Conservation (phyloP, 1,284 basidiomycete species). For the Neolentinus lepideus region DNA sequence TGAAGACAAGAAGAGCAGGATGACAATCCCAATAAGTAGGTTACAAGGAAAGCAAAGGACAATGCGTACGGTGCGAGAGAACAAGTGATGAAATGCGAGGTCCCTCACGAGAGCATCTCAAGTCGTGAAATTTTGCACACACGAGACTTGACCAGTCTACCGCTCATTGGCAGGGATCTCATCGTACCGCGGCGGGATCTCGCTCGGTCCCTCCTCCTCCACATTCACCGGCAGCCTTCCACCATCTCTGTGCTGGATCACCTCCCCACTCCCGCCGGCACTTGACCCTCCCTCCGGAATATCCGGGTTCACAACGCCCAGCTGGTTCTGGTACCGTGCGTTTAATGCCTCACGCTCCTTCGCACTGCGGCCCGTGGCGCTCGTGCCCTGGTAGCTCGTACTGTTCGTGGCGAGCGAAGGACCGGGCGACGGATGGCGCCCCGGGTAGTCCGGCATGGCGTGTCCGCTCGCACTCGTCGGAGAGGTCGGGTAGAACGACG, state of each 20-base stretch:
- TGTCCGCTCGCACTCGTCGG: slow-evolving; percentile 1
- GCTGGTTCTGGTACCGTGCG: background rate
- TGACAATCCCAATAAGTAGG: background rate
- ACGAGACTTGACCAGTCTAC: background rate
- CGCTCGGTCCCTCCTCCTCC: slow-evolving; percentile 15
- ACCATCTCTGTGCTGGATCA: slow-evolving; percentile 23
- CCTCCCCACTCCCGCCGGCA: slow-evolving; percentile 8
- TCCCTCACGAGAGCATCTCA: background rate
- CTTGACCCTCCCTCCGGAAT: slow-evolving; percentile 7
- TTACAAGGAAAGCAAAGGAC: background rate
- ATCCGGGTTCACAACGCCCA: slow-evolving; percentile 9
- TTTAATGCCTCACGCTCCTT: slow-evolving; percentile 25
- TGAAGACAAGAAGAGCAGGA: background rate
- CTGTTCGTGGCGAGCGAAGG: slow-evolving; percentile 18
- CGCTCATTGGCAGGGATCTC: slow-evolving; percentile 18
- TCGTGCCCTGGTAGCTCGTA: slow-evolving; percentile 9
- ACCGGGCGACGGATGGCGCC: slow-evolving; percentile 19
- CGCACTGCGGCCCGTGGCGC: slow-evolving; percentile 9
- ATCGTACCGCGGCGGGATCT: slow-evolving; percentile 29
- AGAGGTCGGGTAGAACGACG: background rate
- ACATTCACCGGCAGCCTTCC: slow-evolving; percentile 18
- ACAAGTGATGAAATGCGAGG: background rate
- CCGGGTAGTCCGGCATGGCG: slow-evolving; percentile 11
- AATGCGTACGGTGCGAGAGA: background rate
- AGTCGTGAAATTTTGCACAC: background rate